Evolutionary conservation across 1,139 yeast genomes (phyloP), one percentile per base, ranked within the genome.

Genomic region (Suhomyces bribrorum): DNA sequence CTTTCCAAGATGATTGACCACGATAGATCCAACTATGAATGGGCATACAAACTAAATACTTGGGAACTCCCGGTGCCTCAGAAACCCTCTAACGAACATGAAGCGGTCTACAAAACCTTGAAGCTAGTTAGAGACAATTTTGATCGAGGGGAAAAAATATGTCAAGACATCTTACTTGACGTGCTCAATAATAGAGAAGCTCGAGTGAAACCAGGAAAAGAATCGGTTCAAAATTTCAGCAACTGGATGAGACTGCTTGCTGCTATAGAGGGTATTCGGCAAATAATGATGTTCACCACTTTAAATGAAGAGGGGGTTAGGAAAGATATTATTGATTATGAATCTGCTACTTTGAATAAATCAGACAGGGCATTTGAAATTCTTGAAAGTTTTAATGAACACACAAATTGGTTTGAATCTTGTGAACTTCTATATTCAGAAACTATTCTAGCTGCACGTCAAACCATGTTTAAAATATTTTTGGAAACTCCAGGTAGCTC

Each of bases 41-140:
- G 83, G 73, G 74, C 81, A 0, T 86, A 95, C 95, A 83, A 83
- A 52, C 60, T 86, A 26, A 75, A 72, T 37, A 71, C 75, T 36
- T 87, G 95, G 95, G 83, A 81, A 14, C 18, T 83, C 5, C 86
- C 92, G 0, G 50, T 53, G 2, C 64, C 76, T 0, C 50, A 48
- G 2, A 44, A 43, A 0, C 55, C 73, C 0, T 32, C 35, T 0
- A 56, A 59, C 3, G 73, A 69, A 33, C 69, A 75, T 38, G 74
- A 71, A 32, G 55, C 62, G 5, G 61, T 77, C 9, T 84, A 79
- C 51, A 65, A 64, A 13, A 59, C 72, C 2, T 61, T 81, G 44
- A 80, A 75, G 40, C 57, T 55, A 29, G 47, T 72, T 2, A 62
- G 63, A 31, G 76, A 69, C 29, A 46, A 52, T 36, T 67, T 69